phyloP scores from a whole-genome alignment of 2,329 filamentous ascomycete species.

The Claviceps sp. region DNA sequence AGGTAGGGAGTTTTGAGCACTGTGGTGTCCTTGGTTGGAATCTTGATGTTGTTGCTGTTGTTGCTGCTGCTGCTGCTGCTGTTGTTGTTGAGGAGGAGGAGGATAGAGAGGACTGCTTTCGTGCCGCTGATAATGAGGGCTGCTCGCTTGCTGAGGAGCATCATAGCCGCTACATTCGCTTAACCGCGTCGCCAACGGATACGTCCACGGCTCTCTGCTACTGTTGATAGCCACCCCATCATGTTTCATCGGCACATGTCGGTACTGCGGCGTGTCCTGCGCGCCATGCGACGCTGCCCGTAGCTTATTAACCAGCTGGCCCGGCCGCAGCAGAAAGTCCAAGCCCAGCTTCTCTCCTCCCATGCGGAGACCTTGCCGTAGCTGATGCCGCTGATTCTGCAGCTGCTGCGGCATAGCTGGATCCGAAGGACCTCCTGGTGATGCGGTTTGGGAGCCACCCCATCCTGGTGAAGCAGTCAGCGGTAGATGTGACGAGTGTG shows the following conservation, averaged over 20 bases:
- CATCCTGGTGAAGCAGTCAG: neutral
- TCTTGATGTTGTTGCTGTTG: neutral
- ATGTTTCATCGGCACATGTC: constrained; percentile 36
- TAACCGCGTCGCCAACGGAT: neutral
- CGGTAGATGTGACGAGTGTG: neutral
- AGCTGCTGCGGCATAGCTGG: constrained; percentile 16
- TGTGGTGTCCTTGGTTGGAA: neutral
- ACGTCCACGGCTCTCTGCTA: constrained; percentile 3
- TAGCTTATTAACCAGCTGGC: constrained; percentile 33
- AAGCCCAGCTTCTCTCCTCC: constrained; percentile 56
- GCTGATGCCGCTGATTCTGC: constrained; percentile 35
- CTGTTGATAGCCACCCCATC: constrained; percentile 25
- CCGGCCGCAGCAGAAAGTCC: constrained; percentile 50
- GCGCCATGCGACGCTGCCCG: constrained; percentile 35
- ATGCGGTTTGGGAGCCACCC: neutral
- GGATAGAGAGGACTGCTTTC: neutral
- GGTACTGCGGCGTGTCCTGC: constrained; percentile 30
- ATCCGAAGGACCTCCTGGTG: neutral
- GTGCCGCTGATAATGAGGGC: neutral
- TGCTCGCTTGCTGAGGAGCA: neutral
- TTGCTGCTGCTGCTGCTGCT: too few species aligned
- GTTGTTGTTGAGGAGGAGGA: too few species aligned
- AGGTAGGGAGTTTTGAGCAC: neutral
- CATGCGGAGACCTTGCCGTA: constrained; percentile 44
- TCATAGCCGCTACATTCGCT: neutral